Evolutionary conservation across 2,329 filamentous ascomycete species (phyloP).

Genomic region (Trichoderma atroviride): DNA sequence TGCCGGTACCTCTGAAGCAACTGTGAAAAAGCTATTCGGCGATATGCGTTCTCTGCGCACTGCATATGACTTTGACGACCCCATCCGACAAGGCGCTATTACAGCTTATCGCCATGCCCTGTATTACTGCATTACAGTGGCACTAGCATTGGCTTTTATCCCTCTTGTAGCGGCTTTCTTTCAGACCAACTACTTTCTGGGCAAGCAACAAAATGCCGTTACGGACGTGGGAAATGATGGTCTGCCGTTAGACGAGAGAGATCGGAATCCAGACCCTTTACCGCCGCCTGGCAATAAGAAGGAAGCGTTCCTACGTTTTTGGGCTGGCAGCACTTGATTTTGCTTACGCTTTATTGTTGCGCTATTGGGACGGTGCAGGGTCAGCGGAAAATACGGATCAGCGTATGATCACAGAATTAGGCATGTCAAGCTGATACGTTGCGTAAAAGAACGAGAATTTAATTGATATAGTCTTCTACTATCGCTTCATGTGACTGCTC

Average conservation of each 20-base stretch:
- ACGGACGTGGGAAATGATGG: slow-evolving; percentile 36
- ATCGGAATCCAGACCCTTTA: slow-evolving; percentile 29
- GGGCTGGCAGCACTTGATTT: slow-evolving; percentile 29
- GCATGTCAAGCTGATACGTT: too few species aligned
- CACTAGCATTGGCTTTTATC: slow-evolving; percentile 39
- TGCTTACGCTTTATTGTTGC: too few species aligned
- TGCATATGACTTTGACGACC: slow-evolving; percentile 38
- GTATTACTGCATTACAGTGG: slow-evolving; percentile 40
- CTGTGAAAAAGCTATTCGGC: slow-evolving; percentile 37
- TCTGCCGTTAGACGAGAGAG: slow-evolving; percentile 29
- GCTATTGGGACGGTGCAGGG: too few species aligned
- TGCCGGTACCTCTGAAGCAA: slow-evolving; percentile 29
- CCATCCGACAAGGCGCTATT: slow-evolving; percentile 39
- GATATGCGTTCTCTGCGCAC: slow-evolving; percentile 40
- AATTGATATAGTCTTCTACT: too few species aligned
- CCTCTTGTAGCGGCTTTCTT: slow-evolving; percentile 42
- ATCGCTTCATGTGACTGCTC: too few species aligned
- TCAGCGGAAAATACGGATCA: too few species aligned
- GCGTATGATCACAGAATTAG: too few species aligned
- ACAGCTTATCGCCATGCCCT: slow-evolving; percentile 40
- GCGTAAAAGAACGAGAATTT: too few species aligned
- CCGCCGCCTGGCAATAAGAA: slow-evolving; percentile 31
- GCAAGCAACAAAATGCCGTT: slow-evolving; percentile 38
- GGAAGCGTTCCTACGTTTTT: slow-evolving; percentile 36
- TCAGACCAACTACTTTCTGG: slow-evolving; percentile 44